Evolutionary conservation across 2,329 filamentous ascomycete species (phyloP).

Genomic region (Trichoderma citrinoviride): DNA sequence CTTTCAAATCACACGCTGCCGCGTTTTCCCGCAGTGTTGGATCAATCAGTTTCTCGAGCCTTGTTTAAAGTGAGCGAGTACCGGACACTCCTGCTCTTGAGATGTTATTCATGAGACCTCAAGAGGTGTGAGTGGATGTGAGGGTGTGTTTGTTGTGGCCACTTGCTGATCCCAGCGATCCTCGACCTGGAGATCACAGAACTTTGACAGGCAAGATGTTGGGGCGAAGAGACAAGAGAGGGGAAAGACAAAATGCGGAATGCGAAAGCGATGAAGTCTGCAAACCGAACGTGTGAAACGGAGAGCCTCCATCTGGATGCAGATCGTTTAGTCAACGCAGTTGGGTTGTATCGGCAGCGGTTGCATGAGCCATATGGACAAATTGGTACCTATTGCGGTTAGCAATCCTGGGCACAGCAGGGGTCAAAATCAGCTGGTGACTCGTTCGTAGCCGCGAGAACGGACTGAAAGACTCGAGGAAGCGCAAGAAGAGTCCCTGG

Average conservation of each 20-base stretch:
- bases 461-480: background rate
- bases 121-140: background rate
- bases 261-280: background rate
- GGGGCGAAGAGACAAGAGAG: background rate
- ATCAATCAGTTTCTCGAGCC: background rate
- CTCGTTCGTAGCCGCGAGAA: slow-evolving; percentile 1
- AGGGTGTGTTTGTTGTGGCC: background rate
- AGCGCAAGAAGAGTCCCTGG: too few species aligned
- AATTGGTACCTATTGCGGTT: background rate
- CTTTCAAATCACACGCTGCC: background rate
- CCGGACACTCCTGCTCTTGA: background rate
- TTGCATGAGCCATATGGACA: background rate
- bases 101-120: background rate
- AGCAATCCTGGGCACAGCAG: background rate
- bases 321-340: background rate
- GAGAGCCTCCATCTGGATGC: background rate
- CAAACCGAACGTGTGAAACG: background rate
- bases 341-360: background rate
- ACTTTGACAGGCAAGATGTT: too few species aligned
- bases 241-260: background rate
- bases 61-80: background rate
- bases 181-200: background rate
- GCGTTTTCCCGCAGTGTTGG: background rate
- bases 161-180: background rate
- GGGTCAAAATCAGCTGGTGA: background rate